phyloP scores from a whole-genome alignment of 139 green algal genomes.

The Haematococcus lacustris region DNA sequence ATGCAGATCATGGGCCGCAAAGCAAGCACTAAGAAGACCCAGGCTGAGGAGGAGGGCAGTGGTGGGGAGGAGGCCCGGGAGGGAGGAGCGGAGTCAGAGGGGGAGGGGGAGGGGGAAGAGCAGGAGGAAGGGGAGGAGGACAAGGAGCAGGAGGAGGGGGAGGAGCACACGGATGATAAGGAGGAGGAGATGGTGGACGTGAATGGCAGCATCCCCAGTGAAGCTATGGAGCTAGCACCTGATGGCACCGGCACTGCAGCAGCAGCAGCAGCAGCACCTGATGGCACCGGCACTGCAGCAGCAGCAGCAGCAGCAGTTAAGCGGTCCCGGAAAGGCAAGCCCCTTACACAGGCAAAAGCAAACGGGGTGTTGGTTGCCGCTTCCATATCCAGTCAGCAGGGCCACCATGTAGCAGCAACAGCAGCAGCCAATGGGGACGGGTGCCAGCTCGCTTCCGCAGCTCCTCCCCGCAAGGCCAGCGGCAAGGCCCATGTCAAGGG shows the following conservation, averaged over 20 bases:
- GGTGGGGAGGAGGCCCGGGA: background rate
- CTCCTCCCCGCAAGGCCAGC: background rate
- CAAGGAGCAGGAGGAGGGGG: background rate
- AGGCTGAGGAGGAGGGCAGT: background rate
- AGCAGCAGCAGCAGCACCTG: background rate
- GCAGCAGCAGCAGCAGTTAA: background rate
- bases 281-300: background rate
- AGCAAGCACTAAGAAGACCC: background rate
- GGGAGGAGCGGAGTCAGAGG: background rate
- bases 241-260: background rate
- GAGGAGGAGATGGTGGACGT: slow-evolving; percentile 2
- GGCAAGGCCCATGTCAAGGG: no score
- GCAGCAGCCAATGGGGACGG: slow-evolving; percentile 8
- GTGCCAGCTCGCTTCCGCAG: background rate
- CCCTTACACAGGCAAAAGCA: background rate
- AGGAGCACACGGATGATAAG: background rate
- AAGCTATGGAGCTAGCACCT: no score
- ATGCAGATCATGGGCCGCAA: background rate
- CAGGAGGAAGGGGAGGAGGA: slow-evolving; percentile 1
- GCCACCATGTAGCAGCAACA: slow-evolving; percentile 5
- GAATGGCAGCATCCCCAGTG: no score
- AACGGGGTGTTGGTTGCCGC: no score
- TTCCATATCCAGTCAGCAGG: no score
- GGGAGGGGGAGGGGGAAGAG: background rate
- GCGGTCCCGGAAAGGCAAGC: background rate